Evolutionary conservation across 179 eudicot genomes (phyloP), one percentile per base, ranked within the genome.

Genomic region (Actinidia chinensis): DNA sequence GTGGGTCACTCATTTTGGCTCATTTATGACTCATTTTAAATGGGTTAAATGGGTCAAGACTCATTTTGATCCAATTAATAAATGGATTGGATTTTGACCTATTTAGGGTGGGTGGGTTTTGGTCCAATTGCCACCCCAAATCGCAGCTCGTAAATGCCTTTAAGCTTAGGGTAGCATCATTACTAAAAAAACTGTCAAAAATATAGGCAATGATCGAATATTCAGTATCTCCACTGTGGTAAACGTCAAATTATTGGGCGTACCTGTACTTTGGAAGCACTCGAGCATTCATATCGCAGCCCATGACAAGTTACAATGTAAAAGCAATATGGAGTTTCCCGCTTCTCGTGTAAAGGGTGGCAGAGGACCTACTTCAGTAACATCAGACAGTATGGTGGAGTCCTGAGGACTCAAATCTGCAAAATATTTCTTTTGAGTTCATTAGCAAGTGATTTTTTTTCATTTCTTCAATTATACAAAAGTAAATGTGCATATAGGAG

Each of bases 361-460:
- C 77, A 89, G 87, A 70, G 83, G 82, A 56, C 90, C 97, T 66
- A 93, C 84, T 87, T 95, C 93, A 69, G 87, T 85, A 68, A 95
- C 81, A 86, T 95, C 98, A 69, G 91, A 75, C 11, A 95, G 85
- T 36, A 93, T 85, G 58, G 98, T 87, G 43, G 98, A 90, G 79
- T 95, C 98, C 83, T 88, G 96, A 28, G 98, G 97, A 74, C 98
- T 90, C 83, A 94, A 81, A 88, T 94, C 98, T 94, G 92, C 86
- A 84, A 65, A 58, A 64, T 75, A 44, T 9, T 23, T 20, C 44
- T n/a, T 25, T 13, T 17, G 42, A 52, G 22, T 11, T 66, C 61
- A 77, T 76, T 28, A 55, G 75, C 40, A 73, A 74, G 18, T 33
- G 75, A 22, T 22, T 59, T 28, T 18, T 23, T 0, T 20, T 5